Percentiles rank a stretch among this genome's conserved stretches.
phyloP scores from a whole-genome alignment of 768 basidiomycete genomes.

The Leccinum imitatum region DNA sequence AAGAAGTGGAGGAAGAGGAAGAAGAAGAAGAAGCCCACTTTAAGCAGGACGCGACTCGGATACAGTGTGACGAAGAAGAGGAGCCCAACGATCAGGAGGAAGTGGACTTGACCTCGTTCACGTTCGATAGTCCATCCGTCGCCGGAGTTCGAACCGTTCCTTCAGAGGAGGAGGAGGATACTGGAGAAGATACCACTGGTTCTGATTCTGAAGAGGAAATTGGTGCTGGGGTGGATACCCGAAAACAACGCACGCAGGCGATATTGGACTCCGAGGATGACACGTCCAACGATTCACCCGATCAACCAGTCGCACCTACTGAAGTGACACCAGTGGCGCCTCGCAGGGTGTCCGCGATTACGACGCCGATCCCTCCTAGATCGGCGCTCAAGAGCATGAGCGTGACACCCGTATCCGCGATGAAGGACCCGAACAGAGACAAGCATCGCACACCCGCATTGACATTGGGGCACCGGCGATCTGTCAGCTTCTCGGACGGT shows the following conservation, averaged over 20 bases:
- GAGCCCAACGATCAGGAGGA: slow-evolving; percentile 62
- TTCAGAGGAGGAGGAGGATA: slow-evolving; percentile 24
- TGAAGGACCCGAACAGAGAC: slow-evolving; percentile 52
- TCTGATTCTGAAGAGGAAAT: slow-evolving; percentile 32
- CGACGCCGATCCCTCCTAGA: slow-evolving; percentile 35
- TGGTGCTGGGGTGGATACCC: slow-evolving; percentile 9
- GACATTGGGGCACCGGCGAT: slow-evolving; percentile 58
- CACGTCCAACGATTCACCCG: slow-evolving; percentile 16
- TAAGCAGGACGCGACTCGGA: not conserved
- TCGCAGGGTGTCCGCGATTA: slow-evolving; percentile 10
- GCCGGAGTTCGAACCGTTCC: slow-evolving; percentile 54
- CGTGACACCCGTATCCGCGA: slow-evolving; percentile 55
- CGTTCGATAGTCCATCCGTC: slow-evolving; percentile 60
- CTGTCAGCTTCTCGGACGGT: slow-evolving; percentile 97
- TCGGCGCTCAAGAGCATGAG: slow-evolving; percentile 44
- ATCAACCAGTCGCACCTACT: not conserved
- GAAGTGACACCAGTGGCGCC: slow-evolving; percentile 24
- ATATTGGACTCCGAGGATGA: slow-evolving; percentile 41
- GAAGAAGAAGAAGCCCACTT: slow-evolving; percentile 18
- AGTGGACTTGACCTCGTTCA: slow-evolving; percentile 67
- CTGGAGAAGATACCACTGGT: slow-evolving; percentile 44
- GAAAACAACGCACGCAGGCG: slow-evolving; percentile 7
- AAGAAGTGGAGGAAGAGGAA: slow-evolving; percentile 32
- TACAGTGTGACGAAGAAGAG: slow-evolving; percentile 32
- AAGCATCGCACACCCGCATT: slow-evolving; percentile 56